phyloP scores from a whole-genome alignment of 352 stramenopile species.

The Phytophthora kernoviae region DNA sequence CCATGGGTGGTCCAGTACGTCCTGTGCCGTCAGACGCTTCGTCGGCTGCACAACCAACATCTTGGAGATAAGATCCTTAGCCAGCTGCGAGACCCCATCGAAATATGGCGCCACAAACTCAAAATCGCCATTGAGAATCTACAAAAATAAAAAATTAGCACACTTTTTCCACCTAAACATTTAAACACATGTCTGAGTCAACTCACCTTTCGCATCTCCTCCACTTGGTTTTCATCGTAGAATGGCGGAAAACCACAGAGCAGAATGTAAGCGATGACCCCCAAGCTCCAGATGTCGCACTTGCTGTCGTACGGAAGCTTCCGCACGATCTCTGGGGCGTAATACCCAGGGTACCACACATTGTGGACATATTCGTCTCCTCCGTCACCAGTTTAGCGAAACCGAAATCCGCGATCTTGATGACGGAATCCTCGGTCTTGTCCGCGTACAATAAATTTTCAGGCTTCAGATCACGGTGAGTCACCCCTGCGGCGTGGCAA shows the following conservation, averaged over 20 bases:
- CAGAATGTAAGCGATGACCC: constrained; percentile 92
- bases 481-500: constrained; percentile 88
- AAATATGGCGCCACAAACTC: constrained; percentile 95
- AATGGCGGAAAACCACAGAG: constrained; percentile 97
- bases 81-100: constrained; percentile 85
- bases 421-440: constrained; percentile 81
- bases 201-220: constrained; percentile 79
- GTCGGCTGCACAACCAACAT: constrained; percentile 92
- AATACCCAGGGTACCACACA: constrained; percentile 96
- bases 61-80: constrained; percentile 93
- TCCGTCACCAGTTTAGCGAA: constrained; percentile 85
- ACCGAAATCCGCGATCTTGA: constrained; percentile 95
- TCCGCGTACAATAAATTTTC: constrained; percentile 95
- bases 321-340: constrained; percentile 96
- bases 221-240: constrained; percentile 92
- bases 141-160: constrained; percentile 2
- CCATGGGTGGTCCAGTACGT: constrained; percentile 75
- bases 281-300: constrained; percentile 96
- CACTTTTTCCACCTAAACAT: neutral
- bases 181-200: neutral
- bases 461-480: constrained; percentile 97
- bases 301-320: constrained; percentile 95
- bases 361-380: constrained; percentile 87
- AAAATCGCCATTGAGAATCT: constrained; percentile 85
- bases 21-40: constrained; percentile 74